Evolutionary conservation across 352 stramenopile species (phyloP), one percentile per base, ranked within the genome.

Genomic region (Globisporangium recalcitrans): DNA sequence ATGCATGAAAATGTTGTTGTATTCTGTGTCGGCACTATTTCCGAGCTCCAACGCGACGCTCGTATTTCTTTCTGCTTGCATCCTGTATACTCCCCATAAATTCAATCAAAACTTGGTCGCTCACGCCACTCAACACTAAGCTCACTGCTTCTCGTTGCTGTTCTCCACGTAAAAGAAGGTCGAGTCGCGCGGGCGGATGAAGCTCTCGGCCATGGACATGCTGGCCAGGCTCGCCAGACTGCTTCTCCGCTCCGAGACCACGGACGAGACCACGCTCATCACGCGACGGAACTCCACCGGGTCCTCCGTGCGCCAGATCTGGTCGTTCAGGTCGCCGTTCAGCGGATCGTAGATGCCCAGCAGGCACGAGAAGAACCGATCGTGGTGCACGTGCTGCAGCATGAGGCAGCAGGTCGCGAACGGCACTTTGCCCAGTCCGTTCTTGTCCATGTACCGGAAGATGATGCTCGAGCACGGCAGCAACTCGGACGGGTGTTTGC

Each of bases 391-490:
- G 57, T 95, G 86, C 64, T 93, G 83, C 49, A 95, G 83, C 78
- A 95, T 91, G 24, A 95, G 72, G 52, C 83, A 95, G 61, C 82
- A 92, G 22, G 86, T 93, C 34, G 86, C 78, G 44, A 95, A 95
- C 3, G 82, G 83, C 38, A 95, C 80, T 22, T 82, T 79, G 42
- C 86, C 86, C 22, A 95, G 55, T 16, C 81, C 73, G 62, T 85
- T 91, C 65, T 95, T 95, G 71, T 95, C 86, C 86, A 95, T 93
- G 65, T 95, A 95, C 2, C 85, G 78, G 72, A 93, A 93, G 36
- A 95, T 90, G 32, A 91, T 83, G 27, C 83, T 77, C 52, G 83
- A 88, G 29, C 85, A 91, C 22, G 83, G 82, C 40, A 93, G 65
- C 32, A 95, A 58, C 62, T 93, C 82, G 8, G 77, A 90, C 36